A percentile compares a stretch with the other conserved stretches of the same genome.
Evolutionary conservation across 768 basidiomycete genomes (phyloP).

Genomic region (Suillus lakei): DNA sequence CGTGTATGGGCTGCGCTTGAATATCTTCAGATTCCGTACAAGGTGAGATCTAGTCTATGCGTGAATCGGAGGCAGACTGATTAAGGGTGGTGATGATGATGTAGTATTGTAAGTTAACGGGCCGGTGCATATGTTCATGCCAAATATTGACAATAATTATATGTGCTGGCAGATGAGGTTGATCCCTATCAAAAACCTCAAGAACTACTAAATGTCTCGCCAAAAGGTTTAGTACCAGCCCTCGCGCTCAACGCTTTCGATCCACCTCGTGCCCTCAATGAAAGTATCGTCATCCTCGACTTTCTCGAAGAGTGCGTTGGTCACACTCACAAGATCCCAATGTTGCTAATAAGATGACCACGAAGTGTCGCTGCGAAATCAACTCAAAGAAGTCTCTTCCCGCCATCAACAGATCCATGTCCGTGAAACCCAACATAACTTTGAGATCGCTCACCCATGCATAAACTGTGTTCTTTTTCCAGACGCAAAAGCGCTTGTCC

Average conservation of each 20-base stretch:
- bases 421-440: slow-evolving; percentile 19
- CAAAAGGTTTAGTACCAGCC: slow-evolving; percentile 82
- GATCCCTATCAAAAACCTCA: slow-evolving; percentile 84
- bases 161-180: slow-evolving; percentile 61
- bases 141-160: background rate
- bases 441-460: background rate
- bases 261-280: slow-evolving; percentile 70
- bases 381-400: slow-evolving; percentile 58
- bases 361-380: slow-evolving; percentile 54
- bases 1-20: slow-evolving; percentile 81
- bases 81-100: background rate
- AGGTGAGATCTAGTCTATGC: slow-evolving; percentile 49
- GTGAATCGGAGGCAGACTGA: background rate
- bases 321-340: background rate
- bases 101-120: slow-evolving; percentile 44
- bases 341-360: background rate
- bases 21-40: slow-evolving; percentile 70
- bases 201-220: slow-evolving; percentile 80
- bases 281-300: slow-evolving; percentile 80
- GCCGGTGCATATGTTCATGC: background rate
- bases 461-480: background rate
- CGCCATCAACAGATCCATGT: slow-evolving; percentile 65
- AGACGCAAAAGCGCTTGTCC: slow-evolving; percentile 72
- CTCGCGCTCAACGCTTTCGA: slow-evolving; percentile 56
- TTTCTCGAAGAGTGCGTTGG: slow-evolving; percentile 77